Base-by-base conservation (phyloP, 2,329 filamentous ascomycete genomes). In the Zasmidium citrigriseum region DNA sequence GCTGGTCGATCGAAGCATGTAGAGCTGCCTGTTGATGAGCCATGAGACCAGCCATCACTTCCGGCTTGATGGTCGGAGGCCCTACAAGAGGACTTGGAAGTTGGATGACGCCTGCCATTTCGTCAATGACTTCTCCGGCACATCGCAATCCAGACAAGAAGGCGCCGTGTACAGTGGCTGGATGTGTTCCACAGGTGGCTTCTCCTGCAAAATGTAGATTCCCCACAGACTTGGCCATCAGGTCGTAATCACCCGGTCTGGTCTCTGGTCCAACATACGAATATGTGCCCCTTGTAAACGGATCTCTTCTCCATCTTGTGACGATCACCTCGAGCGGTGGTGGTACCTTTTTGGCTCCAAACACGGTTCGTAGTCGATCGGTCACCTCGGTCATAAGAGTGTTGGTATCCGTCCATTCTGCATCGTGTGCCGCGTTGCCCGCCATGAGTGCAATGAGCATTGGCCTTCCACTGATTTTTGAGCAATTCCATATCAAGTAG, bases 401-500 rank as follows among this genome's bases (percentile, higher is more conserved):
- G 41, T 89, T 84, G 65, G 97, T 90, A 53, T 86, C 83, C 1
- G 87, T 86, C 52, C 81, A 80, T 75, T 99, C 96, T 0, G 91
- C 91, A 63, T 96, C 89, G 66, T 92, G 90, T 16, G 93, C 95
- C 20, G 96, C 91, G 67, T 97, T 91, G 21, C 95, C 95, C 51
- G 93, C 93, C 93, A 99, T 97, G 24, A 99, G 82, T 9, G 91
- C 95, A 60, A 98, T 86, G 22, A 97, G 82, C 52, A 92, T 91
- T 34, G 78, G 95, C 34, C 96, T 80, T 0, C 96, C 96, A 47
- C 90, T 92, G 2, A 91, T 96, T 66, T 91, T 90, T 60, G 92
- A 89, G 55, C 92, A 91, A 68, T 99, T 98, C 85, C 96, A 98
- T 85, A 96, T 98, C 67, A 99, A 86, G 70, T 98, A 99, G 76